Percentiles rank a stretch among this genome's conserved stretches.
Conservation (phyloP, 768 basidiomycete species). For the Saitozyma podzolica region DNA sequence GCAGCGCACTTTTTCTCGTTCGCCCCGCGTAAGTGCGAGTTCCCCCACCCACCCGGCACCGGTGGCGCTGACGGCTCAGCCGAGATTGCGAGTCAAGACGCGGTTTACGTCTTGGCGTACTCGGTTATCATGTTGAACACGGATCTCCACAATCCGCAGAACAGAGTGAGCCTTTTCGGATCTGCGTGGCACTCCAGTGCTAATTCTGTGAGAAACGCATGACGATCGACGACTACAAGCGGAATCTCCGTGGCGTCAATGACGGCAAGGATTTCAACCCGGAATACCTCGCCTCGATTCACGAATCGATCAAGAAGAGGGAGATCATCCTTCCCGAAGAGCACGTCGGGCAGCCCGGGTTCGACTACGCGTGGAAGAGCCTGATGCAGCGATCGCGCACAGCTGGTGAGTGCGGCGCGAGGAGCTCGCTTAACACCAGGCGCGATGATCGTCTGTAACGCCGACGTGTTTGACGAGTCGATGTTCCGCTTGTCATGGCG, state of each 20-base stretch:
- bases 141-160: slow-evolving; percentile 91
- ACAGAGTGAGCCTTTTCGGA: slow-evolving; percentile 61
- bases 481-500: slow-evolving; percentile 97
- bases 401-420: slow-evolving; percentile 61
- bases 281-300: slow-evolving; percentile 85
- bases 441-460: slow-evolving; percentile 73
- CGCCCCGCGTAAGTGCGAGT: slow-evolving; percentile 63
- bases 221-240: slow-evolving; percentile 90
- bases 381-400: slow-evolving; percentile 75
- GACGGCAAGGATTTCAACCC: slow-evolving; percentile 76
- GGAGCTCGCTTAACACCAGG: slow-evolving; percentile 52
- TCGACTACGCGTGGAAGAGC: slow-evolving; percentile 99
- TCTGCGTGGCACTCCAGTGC: not conserved
- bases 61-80: slow-evolving; percentile 55
- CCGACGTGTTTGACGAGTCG: slow-evolving; percentile 75
- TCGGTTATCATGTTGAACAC: slow-evolving; percentile 99
- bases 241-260: slow-evolving; percentile 90
- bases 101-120: slow-evolving; percentile 88
- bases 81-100: slow-evolving; percentile 86
- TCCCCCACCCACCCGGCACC: not conserved
- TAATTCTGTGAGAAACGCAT: slow-evolving; percentile 78
- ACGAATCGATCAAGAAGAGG: slow-evolving; percentile 86
- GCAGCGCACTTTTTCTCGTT: slow-evolving; percentile 86
- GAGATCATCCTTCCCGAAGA: slow-evolving; percentile 99
- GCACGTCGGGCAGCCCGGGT: slow-evolving; percentile 91